Base-by-base conservation (phyloP, 306 rosid species). In the Echinosophora koreensis region DNA sequence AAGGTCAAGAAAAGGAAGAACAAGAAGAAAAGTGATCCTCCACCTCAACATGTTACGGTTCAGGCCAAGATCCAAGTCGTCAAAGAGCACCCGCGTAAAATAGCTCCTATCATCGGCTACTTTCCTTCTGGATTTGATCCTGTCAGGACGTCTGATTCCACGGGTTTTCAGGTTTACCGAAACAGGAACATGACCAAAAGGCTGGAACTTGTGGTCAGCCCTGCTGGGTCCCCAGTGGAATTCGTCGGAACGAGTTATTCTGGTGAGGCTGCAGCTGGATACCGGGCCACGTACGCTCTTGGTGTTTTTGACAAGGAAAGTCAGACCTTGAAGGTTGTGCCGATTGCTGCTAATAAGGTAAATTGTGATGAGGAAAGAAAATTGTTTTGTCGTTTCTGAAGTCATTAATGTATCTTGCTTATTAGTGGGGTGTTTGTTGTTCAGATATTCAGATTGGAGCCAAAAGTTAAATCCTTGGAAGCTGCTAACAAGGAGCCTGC, bases 381-480 rank as follows among this genome's bases (percentile, higher is more conserved):
- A 11, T 10, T 12, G 1, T 18, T 42, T 27, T 38, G 27, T 10
- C 41, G 9, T 50, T 74, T 34, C 27, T 3, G 62, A 61, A 39
- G 3, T 46, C 11, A 12, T n/a, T 15, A 12, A 12, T 71, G 17
- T 76, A 32, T 70, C 46, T 39, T 61, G 49, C 64, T 58, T 8
- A 66, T 76, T 71, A 17, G 41, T 28, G 10, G 37, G 22, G 32
- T 71, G 14, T 38, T 64, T 64, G 35, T 3, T 73, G 13, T 82
- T 44, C 88, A 95, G 97, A 80, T 95, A 87, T 86, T 95, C 72
- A 88, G 99, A 81, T 73, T 95, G 83, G 97, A 95, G 16, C 92
- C 99, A 1, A 92, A 61, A 78, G 85, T 95, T 69, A 81, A 83
- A 72, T 92, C 89, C 11, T 1, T 64, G 61, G 84, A 78, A 0